phyloP scores from a whole-genome alignment of 2,329 filamentous ascomycete species.

The Periconia macrospinosa region DNA sequence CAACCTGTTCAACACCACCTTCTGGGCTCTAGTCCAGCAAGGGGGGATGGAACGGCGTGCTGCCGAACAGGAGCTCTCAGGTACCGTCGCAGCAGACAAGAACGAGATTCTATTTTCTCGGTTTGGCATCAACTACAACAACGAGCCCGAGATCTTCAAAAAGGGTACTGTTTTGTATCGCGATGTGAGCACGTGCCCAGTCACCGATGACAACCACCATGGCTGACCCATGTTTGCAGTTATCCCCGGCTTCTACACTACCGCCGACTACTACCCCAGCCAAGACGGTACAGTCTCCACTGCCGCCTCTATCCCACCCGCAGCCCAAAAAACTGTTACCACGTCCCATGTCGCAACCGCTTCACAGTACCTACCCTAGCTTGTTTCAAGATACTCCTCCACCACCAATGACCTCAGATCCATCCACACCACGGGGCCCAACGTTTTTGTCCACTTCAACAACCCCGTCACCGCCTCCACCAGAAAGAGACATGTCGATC shows the following conservation, averaged over 20 bases:
- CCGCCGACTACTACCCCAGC: constrained; percentile 14
- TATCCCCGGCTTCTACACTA: constrained; percentile 23
- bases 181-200: constrained; percentile 56
- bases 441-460: constrained; percentile 39
- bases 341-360: constrained; percentile 21
- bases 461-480: constrained; percentile 37
- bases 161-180: constrained; percentile 91
- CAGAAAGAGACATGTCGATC: constrained; percentile 26
- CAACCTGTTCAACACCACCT: constrained; percentile 96
- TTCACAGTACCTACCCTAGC: constrained; percentile 18
- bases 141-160: constrained; percentile 87
- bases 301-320: constrained; percentile 19
- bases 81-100: constrained; percentile 83
- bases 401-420: constrained; percentile 9
- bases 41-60: constrained; percentile 75
- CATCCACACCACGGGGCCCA: constrained; percentile 21
- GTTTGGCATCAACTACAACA: constrained; percentile 97
- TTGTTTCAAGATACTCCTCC: constrained; percentile 15
- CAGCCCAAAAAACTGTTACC: constrained; percentile 12
- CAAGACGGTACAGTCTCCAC: constrained; percentile 7
- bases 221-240: constrained; percentile 23
- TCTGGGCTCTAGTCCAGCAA: constrained; percentile 83
- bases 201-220: background rate
- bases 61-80: constrained; percentile 79
- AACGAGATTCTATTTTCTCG: constrained; percentile 91